Evolutionary conservation across 225 moss, liverwort and hornwort species (phyloP).

Genomic region (Marchantia polymorpha): DNA sequence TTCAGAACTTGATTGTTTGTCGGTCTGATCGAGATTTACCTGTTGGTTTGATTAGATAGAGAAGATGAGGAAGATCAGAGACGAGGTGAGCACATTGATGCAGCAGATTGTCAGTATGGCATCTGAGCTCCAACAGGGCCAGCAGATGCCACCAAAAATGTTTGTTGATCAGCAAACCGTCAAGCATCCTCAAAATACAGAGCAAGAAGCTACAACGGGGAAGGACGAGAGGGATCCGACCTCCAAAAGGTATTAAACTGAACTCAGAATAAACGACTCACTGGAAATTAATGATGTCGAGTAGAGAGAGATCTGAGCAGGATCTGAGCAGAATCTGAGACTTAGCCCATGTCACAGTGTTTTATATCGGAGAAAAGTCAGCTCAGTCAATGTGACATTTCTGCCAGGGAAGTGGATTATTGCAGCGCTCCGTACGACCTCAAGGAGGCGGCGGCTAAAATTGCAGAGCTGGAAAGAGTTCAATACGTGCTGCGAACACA

Average conservation of each 20-base stretch:
- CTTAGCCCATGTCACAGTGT: not conserved
- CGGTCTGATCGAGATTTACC: not conserved
- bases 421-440: constrained; percentile 10
- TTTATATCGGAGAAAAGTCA: not conserved
- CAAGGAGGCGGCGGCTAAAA: constrained; percentile 19
- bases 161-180: not conserved
- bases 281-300: not conserved
- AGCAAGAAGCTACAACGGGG: not conserved
- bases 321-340: not conserved
- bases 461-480: constrained; percentile 63
- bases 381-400: not conserved
- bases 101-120: constrained; percentile 6
- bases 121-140: constrained; percentile 28
- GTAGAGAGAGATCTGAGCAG: not conserved
- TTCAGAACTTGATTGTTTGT: not conserved
- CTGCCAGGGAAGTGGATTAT: not conserved
- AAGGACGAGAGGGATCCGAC: not conserved
- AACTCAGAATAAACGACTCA: not conserved
- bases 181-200: not conserved
- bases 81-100: constrained; percentile 20
- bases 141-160: constrained; percentile 8
- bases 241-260: not conserved
- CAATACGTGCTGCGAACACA: constrained; percentile 64
- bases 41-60: constrained; percentile 7
- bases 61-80: constrained; percentile 20